Conservation (phyloP, 371 early-diverging fungal species). For the Mortierella sp. region DNA sequence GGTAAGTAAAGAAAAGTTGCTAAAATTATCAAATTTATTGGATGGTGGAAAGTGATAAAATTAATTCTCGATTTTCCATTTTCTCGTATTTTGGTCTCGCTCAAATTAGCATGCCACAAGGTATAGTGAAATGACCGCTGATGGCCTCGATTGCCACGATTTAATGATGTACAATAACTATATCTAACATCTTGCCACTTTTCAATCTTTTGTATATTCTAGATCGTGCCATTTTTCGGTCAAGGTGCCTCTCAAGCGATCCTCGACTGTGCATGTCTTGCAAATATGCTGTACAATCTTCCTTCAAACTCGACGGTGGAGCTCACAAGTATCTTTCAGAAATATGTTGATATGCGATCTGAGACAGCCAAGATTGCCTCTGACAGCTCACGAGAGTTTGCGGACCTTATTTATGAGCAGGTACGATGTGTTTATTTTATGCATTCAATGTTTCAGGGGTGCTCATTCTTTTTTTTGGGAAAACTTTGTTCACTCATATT, state of each 20-base stretch:
- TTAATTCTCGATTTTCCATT: background rate
- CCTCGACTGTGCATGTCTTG: slow-evolving; percentile 42
- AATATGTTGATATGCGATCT: slow-evolving; percentile 36
- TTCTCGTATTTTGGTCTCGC: background rate
- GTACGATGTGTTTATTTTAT: slow-evolving; percentile 1
- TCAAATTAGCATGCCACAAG: slow-evolving; percentile 41
- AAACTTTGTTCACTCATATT: background rate
- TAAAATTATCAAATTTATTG: background rate
- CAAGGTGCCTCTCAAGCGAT: slow-evolving; percentile 57
- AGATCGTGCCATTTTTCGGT: slow-evolving; percentile 56
- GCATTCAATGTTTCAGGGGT: no score
- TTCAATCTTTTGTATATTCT: background rate
- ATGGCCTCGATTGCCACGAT: background rate
- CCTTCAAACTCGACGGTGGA: background rate
- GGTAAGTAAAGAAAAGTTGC: slow-evolving; percentile 16
- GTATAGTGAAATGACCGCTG: background rate
- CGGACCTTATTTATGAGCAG: slow-evolving; percentile 52
- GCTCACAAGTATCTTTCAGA: slow-evolving; percentile 27
- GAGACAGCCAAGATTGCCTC: slow-evolving; percentile 38
- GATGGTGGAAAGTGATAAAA: background rate
- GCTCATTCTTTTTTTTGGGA: no score
- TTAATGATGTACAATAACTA: background rate
- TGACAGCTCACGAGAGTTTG: slow-evolving; percentile 53
- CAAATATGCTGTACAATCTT: slow-evolving; percentile 30
- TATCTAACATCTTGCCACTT: background rate